A percentile compares a stretch with the other conserved stretches of the same genome.
Conservation (phyloP, 225 moss, liverwort and hornwort genomes). For the Climacium dendroides region DNA sequence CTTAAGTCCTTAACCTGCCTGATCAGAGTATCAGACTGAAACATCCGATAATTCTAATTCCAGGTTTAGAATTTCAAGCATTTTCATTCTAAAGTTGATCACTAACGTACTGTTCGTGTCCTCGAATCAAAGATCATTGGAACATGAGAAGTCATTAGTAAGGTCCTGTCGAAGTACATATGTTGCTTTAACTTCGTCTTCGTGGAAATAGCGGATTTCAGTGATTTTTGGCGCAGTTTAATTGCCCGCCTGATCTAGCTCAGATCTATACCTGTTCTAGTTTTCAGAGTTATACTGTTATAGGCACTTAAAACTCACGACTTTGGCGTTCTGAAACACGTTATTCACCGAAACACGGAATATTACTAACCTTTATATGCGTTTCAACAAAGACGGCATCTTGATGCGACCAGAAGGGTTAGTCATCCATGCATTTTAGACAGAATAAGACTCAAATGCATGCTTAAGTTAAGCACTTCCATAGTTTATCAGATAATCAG, state of each 20-base stretch:
- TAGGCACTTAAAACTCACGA: background rate
- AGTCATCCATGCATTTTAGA: background rate
- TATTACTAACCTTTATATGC: background rate
- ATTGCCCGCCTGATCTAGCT: background rate
- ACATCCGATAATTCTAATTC: background rate
- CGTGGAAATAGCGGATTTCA: background rate
- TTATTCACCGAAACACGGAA: background rate
- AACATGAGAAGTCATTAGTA: background rate
- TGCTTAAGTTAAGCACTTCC: background rate
- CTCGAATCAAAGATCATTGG: background rate
- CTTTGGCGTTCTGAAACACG: background rate
- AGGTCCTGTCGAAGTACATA: background rate
- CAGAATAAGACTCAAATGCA: background rate
- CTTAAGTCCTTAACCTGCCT: too few species aligned
- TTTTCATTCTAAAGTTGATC: background rate
- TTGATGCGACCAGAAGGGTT: background rate
- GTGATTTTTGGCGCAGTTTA: background rate
- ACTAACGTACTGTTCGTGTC: too few species aligned
- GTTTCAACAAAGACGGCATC: background rate
- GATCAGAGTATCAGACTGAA: background rate
- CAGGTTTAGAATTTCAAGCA: background rate
- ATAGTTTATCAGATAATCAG: background rate
- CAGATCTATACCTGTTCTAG: background rate
- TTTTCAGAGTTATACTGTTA: background rate
- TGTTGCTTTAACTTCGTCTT: background rate